Base-by-base conservation (phyloP, 257 asterid species). In the Capsicum rhomboideum region DNA sequence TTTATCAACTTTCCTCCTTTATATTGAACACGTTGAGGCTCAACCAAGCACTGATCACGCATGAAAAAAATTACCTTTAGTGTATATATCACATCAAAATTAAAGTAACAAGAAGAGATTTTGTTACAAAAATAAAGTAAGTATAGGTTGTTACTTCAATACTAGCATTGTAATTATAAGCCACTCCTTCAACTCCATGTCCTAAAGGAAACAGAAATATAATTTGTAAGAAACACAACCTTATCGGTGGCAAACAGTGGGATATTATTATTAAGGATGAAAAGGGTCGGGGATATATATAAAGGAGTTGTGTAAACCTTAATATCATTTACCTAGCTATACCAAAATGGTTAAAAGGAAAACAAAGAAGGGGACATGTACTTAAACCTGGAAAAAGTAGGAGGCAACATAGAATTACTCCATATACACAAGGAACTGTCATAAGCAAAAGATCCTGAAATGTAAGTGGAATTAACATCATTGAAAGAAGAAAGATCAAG, bases 21-120 rank as follows among this genome's bases (percentile, higher is more conserved):
- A 75, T 75, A 75, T 75, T 75, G 81, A 75, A 49, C 61, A 26
- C 13, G 81, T 4, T 75, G 44, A 75, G 81, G 81, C n/a, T 75
- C 61, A 3, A 2, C 14, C 42, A 75, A 7, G 5, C 81, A 75
- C 81, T 75, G 61, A 75, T 72, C 6, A 5, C 21, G 4, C 54
- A 75, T 75, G 23, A 49, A 13, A 72, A 71, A 6, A 1, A 46
- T 14, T 1, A 74, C 10, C 37, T 6, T 44, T 75, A 21, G 4
- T 12, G 23, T 67, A 72, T 72, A 26, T 23, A 5, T 75, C 16
- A 23, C 9, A 23, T 23, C 4, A 10, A 46, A 21, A 59, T 40
- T 40, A 40, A 75, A 26, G 6, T 8, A 49, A 23, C 2, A 49
- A 46, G 37, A 31, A 10, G 1, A 31, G 2, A 31, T 67, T 21